Conservation (phyloP, 257 asterid species). For the Ballota nigra region DNA sequence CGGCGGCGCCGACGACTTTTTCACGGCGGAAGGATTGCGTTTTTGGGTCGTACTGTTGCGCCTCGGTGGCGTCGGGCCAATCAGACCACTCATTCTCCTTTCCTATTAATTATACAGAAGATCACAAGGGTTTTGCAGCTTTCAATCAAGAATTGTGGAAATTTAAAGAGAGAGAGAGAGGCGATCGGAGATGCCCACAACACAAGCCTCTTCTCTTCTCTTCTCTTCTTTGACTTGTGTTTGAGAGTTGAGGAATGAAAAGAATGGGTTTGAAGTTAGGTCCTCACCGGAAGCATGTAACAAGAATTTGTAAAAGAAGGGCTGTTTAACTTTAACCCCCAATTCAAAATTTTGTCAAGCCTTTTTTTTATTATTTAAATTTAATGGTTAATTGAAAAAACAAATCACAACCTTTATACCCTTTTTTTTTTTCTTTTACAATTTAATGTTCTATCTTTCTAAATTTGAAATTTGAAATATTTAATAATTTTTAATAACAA, state of each 20-base stretch:
- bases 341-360: background rate
- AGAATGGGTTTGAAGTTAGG: background rate
- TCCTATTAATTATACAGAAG: background rate
- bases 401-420: too few species aligned
- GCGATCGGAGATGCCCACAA: background rate
- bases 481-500: too few species aligned
- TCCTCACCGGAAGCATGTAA: background rate
- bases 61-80: slow-evolving; percentile 42
- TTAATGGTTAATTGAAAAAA: too few species aligned
- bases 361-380: too few species aligned
- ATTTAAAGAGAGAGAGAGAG: background rate
- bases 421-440: too few species aligned
- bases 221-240: background rate
- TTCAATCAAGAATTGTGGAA: background rate
- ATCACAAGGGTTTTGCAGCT: background rate
- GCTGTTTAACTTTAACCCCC: background rate
- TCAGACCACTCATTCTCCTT: slow-evolving; percentile 49
- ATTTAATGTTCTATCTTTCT: too few species aligned
- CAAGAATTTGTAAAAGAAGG: background rate
- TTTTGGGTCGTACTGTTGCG: slow-evolving; percentile 49
- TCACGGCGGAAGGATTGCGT: slow-evolving; percentile 40
- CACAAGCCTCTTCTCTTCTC: background rate
- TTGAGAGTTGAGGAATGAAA: background rate
- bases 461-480: too few species aligned
- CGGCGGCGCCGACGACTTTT: slow-evolving; percentile 41